Base-by-base conservation (phyloP, 1,284 basidiomycete genomes). In the Vanrija sp. region DNA sequence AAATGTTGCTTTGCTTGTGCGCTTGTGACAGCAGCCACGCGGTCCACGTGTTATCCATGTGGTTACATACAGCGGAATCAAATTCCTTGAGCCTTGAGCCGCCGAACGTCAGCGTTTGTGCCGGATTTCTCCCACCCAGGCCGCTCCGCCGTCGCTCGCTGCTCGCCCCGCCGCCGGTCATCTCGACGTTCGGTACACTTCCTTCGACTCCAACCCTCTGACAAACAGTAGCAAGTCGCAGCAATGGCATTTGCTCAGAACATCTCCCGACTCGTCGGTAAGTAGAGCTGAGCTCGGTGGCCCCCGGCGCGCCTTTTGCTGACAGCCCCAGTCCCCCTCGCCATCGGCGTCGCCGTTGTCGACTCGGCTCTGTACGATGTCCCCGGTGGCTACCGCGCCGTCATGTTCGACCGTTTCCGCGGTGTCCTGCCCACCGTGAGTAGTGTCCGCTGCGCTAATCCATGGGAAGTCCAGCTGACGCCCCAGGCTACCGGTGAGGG, bases 341-440 rank as follows among this genome's bases (percentile, higher is more conserved):
- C 84, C 41, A 75, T 91, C 61, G 86, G 84, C 43, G 78, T 83
- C 22, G 83, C 82, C 10, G 72, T 82, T 22, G 71, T 85, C 44
- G 86, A 92, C 67, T 81, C 88, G 43, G 87, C 89, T 57, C 80
- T 95, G 58, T 96, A 95, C 73, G 92, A 96, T 80, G 92, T 95
- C 59, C 67, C 76, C 16, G 91, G 91, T 68, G 93, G 94, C 44
- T 93, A 87, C 78, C 83, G 89, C 52, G 95, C 96, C 24, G 95
- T 98, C 66, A 93, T 98, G 86, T 98, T 98, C 77, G 95, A 98
- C 78, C 83, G 95, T 67, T 98, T 98, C 77, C 83, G 86, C 52
- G 96, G 96, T 76, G 94, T 98, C 45, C 86, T 86, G 76, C 81
- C 86, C 63, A 78, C 82, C 78, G 89, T 87, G 61, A 16, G 42